A percentile compares a stretch with the other conserved stretches of the same genome.
Conservation (phyloP, 176 grass and related monocot genomes). For the Oryza brachyantha region DNA sequence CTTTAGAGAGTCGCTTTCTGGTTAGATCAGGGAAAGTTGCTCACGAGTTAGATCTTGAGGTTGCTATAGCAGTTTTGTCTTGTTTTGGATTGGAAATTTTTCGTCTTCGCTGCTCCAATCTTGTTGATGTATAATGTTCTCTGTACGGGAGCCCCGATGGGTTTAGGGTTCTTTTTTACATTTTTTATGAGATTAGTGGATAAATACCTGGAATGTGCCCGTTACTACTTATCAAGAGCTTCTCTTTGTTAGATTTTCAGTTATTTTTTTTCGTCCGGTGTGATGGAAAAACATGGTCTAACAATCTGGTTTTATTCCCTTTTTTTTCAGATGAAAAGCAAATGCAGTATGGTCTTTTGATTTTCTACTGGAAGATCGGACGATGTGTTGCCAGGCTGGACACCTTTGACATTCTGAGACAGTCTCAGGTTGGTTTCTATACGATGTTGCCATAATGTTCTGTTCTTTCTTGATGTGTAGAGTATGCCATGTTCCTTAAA, state of each 20-base stretch:
- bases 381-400: not conserved
- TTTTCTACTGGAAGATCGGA: not conserved
- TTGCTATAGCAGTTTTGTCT: not conserved
- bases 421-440: slow-evolving; percentile 30
- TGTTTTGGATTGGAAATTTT: not conserved
- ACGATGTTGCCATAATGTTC: not conserved
- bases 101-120: not conserved
- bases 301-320: slow-evolving; percentile 12
- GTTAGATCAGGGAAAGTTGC: not conserved
- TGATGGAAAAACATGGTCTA: not conserved
- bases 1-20: not conserved
- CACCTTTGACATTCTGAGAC: not conserved
- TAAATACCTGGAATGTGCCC: not conserved
- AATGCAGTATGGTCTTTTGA: not conserved
- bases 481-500: not conserved
- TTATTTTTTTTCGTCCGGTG: not conserved
- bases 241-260: not conserved
- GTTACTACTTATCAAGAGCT: not conserved
- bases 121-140: not conserved
- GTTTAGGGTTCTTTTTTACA: not conserved
- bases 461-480: not conserved
- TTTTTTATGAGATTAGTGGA: not conserved
- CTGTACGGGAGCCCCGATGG: not conserved
- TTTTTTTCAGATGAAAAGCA: slow-evolving; percentile 13
- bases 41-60: not conserved